Base-by-base conservation (phyloP, 1,139 yeast genomes). In the Yamadazyma friedrichii region DNA sequence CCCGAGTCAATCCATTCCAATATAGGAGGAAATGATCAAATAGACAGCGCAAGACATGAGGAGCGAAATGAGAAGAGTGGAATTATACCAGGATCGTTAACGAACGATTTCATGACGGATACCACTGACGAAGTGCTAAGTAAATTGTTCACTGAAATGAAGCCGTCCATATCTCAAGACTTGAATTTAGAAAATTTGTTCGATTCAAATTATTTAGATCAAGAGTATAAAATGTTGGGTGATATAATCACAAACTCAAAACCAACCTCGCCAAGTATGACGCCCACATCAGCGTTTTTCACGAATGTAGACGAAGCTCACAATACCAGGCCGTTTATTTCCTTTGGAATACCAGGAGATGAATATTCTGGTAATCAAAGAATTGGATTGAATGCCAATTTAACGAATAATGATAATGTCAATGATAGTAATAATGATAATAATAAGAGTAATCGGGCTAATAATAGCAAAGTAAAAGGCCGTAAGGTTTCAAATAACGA, bases 141-240 rank as follows among this genome's bases (percentile, higher is more conserved):
- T 20, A 51, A 46, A 30, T 36, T 51, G 6, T 50, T 51, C 30
- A 41, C 51, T n/a, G 49, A 50, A 9, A 49, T 51, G 51, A 45
- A 44, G 27, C 46, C 43, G 3, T 29, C 46, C 11, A 35, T 40
- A n/a, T 51, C 54, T 1, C 45, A 28, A 22, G 54, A 51, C 10
- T 42, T 41, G 11, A 15, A 35, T 17, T 43, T 47, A 15, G 53
- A 49, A n/a, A 51, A 51, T 27, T 41, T 55, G 33, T 69, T 61
- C 59, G 65, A 53, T 53, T 68, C 67, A 41, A 72, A 62, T 54
- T 74, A 64, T 56, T 62, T 63, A 47, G 78, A 78, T 55, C 80
- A 78, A 46, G 86, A 81, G 54, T 80, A 80, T 51, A 55, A 69
- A 44, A 78, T 79, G 74, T 59, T 81, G 46, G 82, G 84, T 9